Percentiles rank a stretch among this genome's conserved stretches.
Evolutionary conservation across 805 yeast genomes (phyloP).

Genomic region (Metschnikowia orientalis): DNA sequence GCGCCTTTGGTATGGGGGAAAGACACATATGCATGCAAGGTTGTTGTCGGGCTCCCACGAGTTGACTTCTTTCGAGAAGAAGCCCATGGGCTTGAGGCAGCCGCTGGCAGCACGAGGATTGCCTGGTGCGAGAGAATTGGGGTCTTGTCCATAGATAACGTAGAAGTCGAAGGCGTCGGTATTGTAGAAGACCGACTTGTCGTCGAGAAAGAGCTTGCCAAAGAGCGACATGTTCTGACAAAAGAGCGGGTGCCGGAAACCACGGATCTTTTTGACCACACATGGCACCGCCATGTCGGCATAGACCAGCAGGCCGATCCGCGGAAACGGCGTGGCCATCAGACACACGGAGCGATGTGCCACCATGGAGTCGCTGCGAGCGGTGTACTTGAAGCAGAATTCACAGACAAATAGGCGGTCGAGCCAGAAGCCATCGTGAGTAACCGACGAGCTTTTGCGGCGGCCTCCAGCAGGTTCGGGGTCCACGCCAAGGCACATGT

Average conservation of each 20-base stretch:
- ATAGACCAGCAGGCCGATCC: conserved; percentile 68
- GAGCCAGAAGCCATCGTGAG: conserved; percentile 44
- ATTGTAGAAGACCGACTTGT: conserved; percentile 80
- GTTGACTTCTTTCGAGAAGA: conserved; percentile 80
- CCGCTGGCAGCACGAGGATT: background rate
- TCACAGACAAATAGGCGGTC: conserved; percentile 70
- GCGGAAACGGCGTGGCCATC: conserved; percentile 27
- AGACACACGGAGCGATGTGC: conserved; percentile 49
- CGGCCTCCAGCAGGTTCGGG: conserved; percentile 6
- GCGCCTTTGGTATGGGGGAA: conserved; percentile 86
- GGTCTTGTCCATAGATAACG: conserved; percentile 55
- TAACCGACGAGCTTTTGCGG: conserved; percentile 9
- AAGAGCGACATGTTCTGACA: conserved; percentile 81
- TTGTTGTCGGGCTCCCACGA: conserved; percentile 75
- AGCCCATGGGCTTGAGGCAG: conserved; percentile 53
- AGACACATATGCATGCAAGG: conserved; percentile 83
- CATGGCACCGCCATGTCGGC: conserved; percentile 44
- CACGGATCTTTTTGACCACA: conserved; percentile 63
- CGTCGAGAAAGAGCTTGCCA: conserved; percentile 84
- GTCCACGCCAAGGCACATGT: conserved; percentile 24
- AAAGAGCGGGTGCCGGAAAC: conserved; percentile 57
- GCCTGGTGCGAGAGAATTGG: too few relatives aligned
- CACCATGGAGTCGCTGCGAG: conserved; percentile 38
- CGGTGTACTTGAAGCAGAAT: conserved; percentile 78
- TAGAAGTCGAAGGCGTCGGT: conserved; percentile 79